phyloP scores from a whole-genome alignment of 2,329 filamentous ascomycete genomes.

The Fusarium luffae region DNA sequence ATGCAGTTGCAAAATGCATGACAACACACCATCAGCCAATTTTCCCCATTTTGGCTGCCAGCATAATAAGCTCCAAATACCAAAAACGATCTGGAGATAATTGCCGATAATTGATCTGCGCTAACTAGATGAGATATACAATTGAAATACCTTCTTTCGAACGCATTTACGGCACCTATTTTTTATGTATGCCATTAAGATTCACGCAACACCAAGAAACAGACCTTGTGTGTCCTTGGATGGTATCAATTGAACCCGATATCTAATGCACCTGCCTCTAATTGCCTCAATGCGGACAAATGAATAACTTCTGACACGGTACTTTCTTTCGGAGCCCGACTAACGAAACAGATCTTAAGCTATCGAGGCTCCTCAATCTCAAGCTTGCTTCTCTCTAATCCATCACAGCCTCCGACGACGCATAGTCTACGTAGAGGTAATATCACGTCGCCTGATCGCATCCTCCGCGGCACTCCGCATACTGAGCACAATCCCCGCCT shows the following conservation, averaged over 20 bases:
- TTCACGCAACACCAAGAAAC: background rate
- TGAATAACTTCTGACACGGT: rapidly evolving
- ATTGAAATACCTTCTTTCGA: background rate
- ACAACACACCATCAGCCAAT: background rate
- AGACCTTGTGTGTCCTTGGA: background rate
- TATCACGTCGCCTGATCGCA: background rate
- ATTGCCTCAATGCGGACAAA: background rate
- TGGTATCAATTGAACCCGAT: background rate
- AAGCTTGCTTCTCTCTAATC: background rate
- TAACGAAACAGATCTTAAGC: background rate
- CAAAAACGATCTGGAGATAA: too few relatives aligned
- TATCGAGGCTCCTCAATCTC: too few relatives aligned
- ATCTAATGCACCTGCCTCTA: background rate
- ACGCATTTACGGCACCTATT: background rate
- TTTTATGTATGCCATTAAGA: background rate
- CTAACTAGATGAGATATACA: background rate
- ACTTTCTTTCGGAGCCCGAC: background rate
- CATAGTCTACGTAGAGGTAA: background rate
- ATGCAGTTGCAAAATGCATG: background rate
- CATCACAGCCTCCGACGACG: background rate
- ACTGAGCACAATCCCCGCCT: background rate
- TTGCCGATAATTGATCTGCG: too few relatives aligned
- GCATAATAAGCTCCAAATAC: background rate
- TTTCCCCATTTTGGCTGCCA: background rate
- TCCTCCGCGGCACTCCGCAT: background rate